Conservation (phyloP, 225 moss, liverwort and hornwort genomes). For the Straminergon stramineum region DNA sequence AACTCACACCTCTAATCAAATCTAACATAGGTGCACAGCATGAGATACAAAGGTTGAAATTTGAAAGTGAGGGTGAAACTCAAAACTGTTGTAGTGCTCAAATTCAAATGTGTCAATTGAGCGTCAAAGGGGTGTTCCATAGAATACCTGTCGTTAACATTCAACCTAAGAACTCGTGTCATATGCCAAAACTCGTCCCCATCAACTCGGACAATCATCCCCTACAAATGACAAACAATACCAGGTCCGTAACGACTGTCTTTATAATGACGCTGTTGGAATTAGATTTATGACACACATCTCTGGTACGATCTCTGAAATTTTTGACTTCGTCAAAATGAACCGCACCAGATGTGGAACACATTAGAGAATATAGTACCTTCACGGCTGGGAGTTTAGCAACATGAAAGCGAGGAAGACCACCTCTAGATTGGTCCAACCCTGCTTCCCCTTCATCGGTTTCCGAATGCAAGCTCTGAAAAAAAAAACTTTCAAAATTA, state of each 20-base stretch:
- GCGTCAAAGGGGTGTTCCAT: neutral
- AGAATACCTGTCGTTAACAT: constrained; percentile 69
- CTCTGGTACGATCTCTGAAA: neutral
- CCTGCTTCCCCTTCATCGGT: neutral
- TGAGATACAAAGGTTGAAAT: neutral
- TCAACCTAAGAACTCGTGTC: constrained; percentile 78
- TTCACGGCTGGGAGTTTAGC: constrained; percentile 41
- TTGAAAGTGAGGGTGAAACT: neutral
- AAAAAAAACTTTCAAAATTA: neutral
- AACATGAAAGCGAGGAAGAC: constrained; percentile 80
- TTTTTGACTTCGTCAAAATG: neutral
- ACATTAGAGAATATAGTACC: constrained; percentile 11
- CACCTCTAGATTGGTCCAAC: constrained; percentile 61
- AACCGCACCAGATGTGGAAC: neutral
- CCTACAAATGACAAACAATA: constrained; percentile 32
- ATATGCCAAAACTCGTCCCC: constrained; percentile 97
- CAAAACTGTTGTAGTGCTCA: neutral
- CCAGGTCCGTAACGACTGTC: neutral
- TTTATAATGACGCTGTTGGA: neutral
- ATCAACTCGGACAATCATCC: constrained; percentile 55
- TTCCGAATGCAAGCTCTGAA: constrained; percentile 12
- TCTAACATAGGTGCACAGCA: neutral
- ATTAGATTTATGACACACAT: neutral
- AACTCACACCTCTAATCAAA: neutral
- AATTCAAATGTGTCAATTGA: neutral